These are phyloP conservation scores for Bisporella sp. DNA, from an alignment of 2,329 filamentous ascomycete genomes.

Conservation along the genomic window DNA sequence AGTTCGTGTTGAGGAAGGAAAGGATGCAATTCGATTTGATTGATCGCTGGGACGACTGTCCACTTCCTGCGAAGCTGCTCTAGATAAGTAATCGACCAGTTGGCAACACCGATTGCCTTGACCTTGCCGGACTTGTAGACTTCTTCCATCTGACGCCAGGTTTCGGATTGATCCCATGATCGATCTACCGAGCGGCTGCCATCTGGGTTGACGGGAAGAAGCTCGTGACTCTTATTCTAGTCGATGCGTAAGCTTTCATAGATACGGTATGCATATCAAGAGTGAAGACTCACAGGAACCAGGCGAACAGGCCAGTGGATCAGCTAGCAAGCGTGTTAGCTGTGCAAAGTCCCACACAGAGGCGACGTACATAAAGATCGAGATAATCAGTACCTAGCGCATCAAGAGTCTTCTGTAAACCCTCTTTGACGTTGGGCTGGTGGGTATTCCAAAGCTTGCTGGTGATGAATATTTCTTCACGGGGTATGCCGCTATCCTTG, in stretches of 20 bases:
- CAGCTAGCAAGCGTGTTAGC: no score
- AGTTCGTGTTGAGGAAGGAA: slow-evolving; percentile 44
- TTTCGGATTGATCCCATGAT: slow-evolving; percentile 34
- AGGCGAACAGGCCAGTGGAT: not conserved
- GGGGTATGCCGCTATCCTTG: not conserved
- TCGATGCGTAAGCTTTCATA: not conserved
- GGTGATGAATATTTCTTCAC: not conserved
- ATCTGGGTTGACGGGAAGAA: not conserved
- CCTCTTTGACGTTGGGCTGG: not conserved
- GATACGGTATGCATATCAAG: not conserved
- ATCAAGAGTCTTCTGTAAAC: not conserved
- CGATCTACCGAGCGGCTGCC: not conserved
- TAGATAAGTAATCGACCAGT: slow-evolving; percentile 27
- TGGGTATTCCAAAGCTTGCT: not conserved
- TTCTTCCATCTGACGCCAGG: slow-evolving; percentile 69
- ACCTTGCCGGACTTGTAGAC: slow-evolving; percentile 51
- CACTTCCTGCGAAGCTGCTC: slow-evolving; percentile 29
- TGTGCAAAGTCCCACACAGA: no score
- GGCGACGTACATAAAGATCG: not conserved
- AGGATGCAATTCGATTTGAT: slow-evolving; percentile 55
- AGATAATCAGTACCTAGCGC: not conserved
- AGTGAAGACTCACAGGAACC: not conserved
- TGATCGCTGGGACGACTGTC: slow-evolving; percentile 41
- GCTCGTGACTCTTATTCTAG: not conserved
- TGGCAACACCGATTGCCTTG: slow-evolving; percentile 36